phyloP scores from a whole-genome alignment of 2,329 filamentous ascomycete species.

The Fusarium continuum region DNA sequence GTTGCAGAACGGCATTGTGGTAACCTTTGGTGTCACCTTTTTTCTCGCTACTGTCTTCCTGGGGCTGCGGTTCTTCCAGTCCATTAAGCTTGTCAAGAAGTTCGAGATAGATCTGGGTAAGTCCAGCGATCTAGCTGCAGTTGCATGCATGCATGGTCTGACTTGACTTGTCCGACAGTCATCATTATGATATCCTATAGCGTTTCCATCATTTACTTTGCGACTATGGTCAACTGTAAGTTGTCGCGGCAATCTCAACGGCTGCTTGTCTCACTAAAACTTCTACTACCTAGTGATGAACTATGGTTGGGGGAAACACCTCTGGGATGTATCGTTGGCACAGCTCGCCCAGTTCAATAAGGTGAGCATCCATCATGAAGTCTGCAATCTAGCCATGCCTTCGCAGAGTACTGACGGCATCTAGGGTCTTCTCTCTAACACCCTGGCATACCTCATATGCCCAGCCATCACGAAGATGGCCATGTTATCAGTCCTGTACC shows the following conservation, averaged over 20 bases:
- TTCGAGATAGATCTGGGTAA: neutral
- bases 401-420: too few species aligned
- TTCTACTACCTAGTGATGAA: too few species aligned
- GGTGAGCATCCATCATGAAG: too few species aligned
- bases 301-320: slow-evolving; percentile 1
- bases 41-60: neutral
- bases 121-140: too few species aligned
- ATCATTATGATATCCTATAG: too few species aligned
- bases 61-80: neutral
- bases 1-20: neutral
- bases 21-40: neutral
- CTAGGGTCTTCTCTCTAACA: too few species aligned
- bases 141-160: too few species aligned
- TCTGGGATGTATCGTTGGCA: neutral
- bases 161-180: too few species aligned
- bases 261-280: too few species aligned
- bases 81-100: neutral
- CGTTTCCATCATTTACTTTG: neutral
- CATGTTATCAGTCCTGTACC: neutral
- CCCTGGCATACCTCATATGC: neutral
- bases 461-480: neutral
- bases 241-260: too few species aligned
- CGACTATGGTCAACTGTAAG: too few species aligned
- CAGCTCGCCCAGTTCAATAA: neutral
- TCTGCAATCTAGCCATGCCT: too few species aligned